Evolutionary conservation across 1,284 basidiomycete genomes (phyloP).

Genomic region (Heterobasidion irregulare): DNA sequence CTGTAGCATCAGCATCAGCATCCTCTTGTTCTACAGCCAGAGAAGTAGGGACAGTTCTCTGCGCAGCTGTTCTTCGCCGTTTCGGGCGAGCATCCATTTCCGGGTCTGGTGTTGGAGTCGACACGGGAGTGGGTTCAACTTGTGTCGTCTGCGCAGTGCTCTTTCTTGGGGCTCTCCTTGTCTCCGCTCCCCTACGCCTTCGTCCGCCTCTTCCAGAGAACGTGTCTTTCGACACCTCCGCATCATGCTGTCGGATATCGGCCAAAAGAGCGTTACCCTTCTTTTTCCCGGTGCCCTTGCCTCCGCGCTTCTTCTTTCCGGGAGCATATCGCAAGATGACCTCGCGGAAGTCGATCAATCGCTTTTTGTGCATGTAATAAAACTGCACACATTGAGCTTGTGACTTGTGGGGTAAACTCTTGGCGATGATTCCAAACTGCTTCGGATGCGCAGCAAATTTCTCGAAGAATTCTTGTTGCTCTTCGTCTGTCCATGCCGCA

Average conservation of each 20-base stretch:
- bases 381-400: constrained; percentile 85
- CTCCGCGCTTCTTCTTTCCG: constrained; percentile 52
- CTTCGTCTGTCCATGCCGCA: constrained; percentile 83
- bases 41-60: not conserved
- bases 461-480: constrained; percentile 74
- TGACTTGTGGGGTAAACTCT: constrained; percentile 79
- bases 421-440: constrained; percentile 88
- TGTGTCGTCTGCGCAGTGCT: constrained; percentile 26
- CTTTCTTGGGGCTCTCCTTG: constrained; percentile 23
- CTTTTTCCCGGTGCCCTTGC: constrained; percentile 54
- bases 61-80: constrained; percentile 22
- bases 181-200: constrained; percentile 17
- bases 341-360: constrained; percentile 76
- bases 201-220: constrained; percentile 9
- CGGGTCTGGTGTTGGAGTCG: constrained; percentile 62
- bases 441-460: constrained; percentile 86
- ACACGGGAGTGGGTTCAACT: constrained; percentile 36
- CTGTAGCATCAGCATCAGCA: constrained; percentile 27
- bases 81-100: constrained; percentile 31
- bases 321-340: constrained; percentile 59
- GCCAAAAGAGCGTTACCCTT: constrained; percentile 70
- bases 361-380: constrained; percentile 95
- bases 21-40: constrained; percentile 14
- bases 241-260: constrained; percentile 74
- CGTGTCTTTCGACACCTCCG: constrained; percentile 39